Conservation (phyloP, 2,329 filamentous ascomycete species). For the Fusarium nanum region DNA sequence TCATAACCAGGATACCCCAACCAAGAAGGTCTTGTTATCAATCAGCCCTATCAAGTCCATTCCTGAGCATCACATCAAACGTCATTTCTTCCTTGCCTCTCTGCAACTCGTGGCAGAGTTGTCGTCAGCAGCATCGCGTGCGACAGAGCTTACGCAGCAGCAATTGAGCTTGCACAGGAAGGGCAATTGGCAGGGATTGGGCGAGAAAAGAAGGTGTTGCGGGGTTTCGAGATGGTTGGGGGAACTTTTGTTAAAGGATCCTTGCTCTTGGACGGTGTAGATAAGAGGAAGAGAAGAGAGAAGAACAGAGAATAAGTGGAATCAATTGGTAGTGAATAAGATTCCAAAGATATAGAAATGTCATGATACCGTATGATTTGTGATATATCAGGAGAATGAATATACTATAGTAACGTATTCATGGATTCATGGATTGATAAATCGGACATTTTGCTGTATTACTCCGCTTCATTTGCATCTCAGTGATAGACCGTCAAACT, state of each 20-base stretch:
- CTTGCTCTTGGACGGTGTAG: conserved; percentile 10
- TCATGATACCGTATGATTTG: not conserved
- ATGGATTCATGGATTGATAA: not conserved
- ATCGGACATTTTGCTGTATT: conserved; percentile 20
- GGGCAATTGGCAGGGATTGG: conserved; percentile 16
- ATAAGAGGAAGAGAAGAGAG: conserved; percentile 16
- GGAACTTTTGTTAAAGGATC: conserved; percentile 40
- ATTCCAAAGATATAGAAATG: not conserved
- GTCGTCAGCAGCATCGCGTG: conserved; percentile 31
- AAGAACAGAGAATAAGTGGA: not conserved
- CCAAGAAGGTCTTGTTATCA: conserved; percentile 5
- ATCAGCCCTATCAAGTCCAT: conserved; percentile 21
- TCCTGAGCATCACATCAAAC: conserved; percentile 2
- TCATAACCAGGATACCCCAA: not conserved
- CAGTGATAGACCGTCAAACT: not conserved
- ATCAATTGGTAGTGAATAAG: not conserved
- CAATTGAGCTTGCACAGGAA: conserved; percentile 17
- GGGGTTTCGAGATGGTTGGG: conserved; percentile 16
- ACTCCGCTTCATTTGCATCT: conserved; percentile 22
- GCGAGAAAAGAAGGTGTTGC: conserved; percentile 6
- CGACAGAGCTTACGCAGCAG: conserved; percentile 32
- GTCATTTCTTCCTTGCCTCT: conserved; percentile 12
- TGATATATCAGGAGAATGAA: not conserved
- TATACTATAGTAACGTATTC: not conserved
- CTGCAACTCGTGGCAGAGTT: not conserved